A percentile compares a stretch with the other conserved stretches of the same genome.
Evolutionary conservation across 768 basidiomycete genomes (phyloP).

Genomic region (Psilocybe cyanescens): DNA sequence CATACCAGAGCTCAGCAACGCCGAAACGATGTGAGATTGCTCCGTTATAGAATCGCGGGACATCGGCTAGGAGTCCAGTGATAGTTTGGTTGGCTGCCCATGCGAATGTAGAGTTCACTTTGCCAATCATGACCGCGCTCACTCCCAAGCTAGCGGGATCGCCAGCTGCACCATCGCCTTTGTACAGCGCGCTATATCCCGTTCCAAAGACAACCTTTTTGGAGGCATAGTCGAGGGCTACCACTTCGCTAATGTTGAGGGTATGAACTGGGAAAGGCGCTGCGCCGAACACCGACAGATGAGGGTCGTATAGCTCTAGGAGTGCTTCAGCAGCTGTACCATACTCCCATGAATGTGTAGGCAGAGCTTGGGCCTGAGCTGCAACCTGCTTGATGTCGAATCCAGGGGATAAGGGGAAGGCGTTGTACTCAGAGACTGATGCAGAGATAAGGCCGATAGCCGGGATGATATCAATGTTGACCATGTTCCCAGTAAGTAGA

Average conservation of each 20-base stretch:
- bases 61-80: slow-evolving; percentile 35
- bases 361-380: slow-evolving; percentile 35
- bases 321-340: slow-evolving; percentile 45
- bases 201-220: slow-evolving; percentile 39
- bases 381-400: slow-evolving; percentile 41
- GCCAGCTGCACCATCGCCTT: slow-evolving; percentile 43
- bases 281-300: slow-evolving; percentile 45
- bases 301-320: slow-evolving; percentile 46
- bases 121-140: slow-evolving; percentile 46
- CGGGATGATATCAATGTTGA: slow-evolving; percentile 23
- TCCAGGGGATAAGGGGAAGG: slow-evolving; percentile 38
- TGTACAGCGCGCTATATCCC: slow-evolving; percentile 34
- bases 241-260: slow-evolving; percentile 22
- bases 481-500: slow-evolving; percentile 14
- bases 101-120: slow-evolving; percentile 36
- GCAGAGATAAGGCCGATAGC: slow-evolving; percentile 19
- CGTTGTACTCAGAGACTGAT: slow-evolving; percentile 20
- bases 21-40: slow-evolving; percentile 49
- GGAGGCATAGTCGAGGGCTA: slow-evolving; percentile 40
- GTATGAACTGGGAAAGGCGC: slow-evolving; percentile 37
- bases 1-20: slow-evolving; percentile 46
- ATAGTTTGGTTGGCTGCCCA: slow-evolving; percentile 36
- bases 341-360: slow-evolving; percentile 52
- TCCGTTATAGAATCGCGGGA: slow-evolving; percentile 44
- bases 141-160: slow-evolving; percentile 55